phyloP scores from a whole-genome alignment of 208 protist genomes.

The Trypanosomatidae sp. region DNA sequence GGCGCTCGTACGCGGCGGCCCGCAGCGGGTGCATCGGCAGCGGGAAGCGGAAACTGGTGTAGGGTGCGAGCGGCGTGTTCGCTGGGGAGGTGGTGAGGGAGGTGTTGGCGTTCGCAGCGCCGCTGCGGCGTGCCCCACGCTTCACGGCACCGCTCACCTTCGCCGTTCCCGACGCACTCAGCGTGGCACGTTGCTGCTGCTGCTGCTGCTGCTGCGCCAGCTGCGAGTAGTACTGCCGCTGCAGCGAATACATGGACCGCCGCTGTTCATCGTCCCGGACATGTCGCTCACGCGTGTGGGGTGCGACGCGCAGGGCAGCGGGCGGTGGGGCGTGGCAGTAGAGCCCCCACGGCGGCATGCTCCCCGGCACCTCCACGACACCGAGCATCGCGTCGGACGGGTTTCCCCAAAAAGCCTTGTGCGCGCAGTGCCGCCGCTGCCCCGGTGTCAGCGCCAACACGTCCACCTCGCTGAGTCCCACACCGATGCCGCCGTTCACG shows the following conservation, averaged over 20 bases:
- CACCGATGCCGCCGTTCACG: not conserved
- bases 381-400: slow-evolving; percentile 49
- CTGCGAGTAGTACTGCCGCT: slow-evolving; percentile 26
- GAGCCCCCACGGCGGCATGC: slow-evolving; percentile 37
- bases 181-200: not conserved
- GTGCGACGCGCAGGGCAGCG: not conserved
- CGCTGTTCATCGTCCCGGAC: no score
- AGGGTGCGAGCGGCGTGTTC: not conserved
- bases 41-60: not conserved
- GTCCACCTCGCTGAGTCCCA: not conserved
- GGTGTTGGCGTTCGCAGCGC: no score
- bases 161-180: not conserved
- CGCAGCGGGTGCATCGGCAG: slow-evolving; percentile 15
- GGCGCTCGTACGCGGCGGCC: slow-evolving; percentile 14
- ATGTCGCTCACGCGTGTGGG: not conserved
- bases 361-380: slow-evolving; percentile 38
- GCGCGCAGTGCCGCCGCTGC: slow-evolving; percentile 7
- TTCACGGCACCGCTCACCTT: not conserved
- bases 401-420: slow-evolving; percentile 31
- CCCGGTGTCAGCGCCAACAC: not conserved
- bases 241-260: slow-evolving; percentile 8
- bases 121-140: not conserved
- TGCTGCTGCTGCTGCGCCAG: slow-evolving; percentile 10
- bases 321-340: slow-evolving; percentile 7
- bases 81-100: no score